Evolutionary conservation across 495 filamentous ascomycete species (phyloP), one percentile per base, ranked within the genome.

Genomic region (Neurospora africana): DNA sequence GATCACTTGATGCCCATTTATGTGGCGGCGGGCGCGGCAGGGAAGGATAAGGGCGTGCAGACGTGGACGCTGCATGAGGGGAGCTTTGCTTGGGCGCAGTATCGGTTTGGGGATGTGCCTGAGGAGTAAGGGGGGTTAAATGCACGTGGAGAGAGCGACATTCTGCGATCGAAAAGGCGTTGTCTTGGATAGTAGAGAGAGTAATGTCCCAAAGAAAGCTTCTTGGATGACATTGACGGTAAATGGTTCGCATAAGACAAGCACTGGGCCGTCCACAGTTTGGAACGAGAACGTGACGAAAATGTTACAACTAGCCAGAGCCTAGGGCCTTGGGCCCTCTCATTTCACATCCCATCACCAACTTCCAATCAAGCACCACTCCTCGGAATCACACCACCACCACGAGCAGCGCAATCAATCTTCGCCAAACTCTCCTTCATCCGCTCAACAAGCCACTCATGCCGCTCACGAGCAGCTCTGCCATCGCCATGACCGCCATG

Each of bases 1-100:
- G 92, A 96, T 44, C 93, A 97, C 82, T 76, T 96, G 69, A 85
- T 95, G 80, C 93, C 93, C 0, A 84, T 95, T 27, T 88, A 92
- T 79, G 84, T 97, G 75, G 89, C 87, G 4, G 90, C 90, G 1
- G 92, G 92, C 0, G 91, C 91, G 11, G 91, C 89, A 0, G 88
- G 86, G 0, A 84, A 86, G 10, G 91, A 93, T 78, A 70, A 78
- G 21, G 92, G 87, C 0, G 84, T 84, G 79, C 85, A 87, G 76
- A 75, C 87, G 65, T 93, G 89, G 88, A 93, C 89, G 8, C 69
- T 89, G 71, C 83, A 84, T 13, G 91, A 94, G 80, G 86, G 86
- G 9, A 88, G 86, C 76, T 83, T 93, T 82, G 91, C 87, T 68
- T 94, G 91, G 91, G 89, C 87, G 61, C 88, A 91, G 81, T 94